Conservation (phyloP, 1,284 basidiomycete species). For the Vanrija humicola region DNA sequence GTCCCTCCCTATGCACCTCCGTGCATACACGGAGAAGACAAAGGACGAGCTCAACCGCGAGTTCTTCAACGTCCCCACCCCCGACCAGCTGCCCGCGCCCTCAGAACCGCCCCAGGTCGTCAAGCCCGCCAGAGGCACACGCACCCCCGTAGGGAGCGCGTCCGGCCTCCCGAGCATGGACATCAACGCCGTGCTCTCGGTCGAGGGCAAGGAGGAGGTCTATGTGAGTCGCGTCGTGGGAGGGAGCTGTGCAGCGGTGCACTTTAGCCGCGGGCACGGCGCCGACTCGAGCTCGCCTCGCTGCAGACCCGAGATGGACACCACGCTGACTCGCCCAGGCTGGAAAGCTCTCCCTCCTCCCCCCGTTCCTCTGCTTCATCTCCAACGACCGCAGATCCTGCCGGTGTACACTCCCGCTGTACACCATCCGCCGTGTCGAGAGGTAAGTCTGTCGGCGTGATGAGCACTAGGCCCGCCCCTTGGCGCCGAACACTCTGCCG, state of each 20-base stretch:
- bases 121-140: slow-evolving; percentile 20
- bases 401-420: slow-evolving; percentile 85
- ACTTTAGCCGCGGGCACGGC: too few relatives aligned
- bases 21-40: slow-evolving; percentile 84
- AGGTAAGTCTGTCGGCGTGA: slow-evolving; percentile 48
- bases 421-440: slow-evolving; percentile 92
- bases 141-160: slow-evolving; percentile 2
- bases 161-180: slow-evolving; percentile 61
- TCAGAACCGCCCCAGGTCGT: slow-evolving; percentile 31
- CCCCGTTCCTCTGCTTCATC: slow-evolving; percentile 86
- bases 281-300: too few relatives aligned
- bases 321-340: slow-evolving; percentile 55
- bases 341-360: slow-evolving; percentile 82
- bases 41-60: slow-evolving; percentile 75
- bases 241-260: too few relatives aligned
- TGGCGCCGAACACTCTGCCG: too few relatives aligned
- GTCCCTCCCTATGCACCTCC: slow-evolving; percentile 61
- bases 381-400: slow-evolving; percentile 90
- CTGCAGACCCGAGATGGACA: not conserved
- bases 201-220: slow-evolving; percentile 81
- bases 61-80: slow-evolving; percentile 73
- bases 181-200: slow-evolving; percentile 81
- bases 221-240: slow-evolving; percentile 64
- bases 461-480: not conserved
- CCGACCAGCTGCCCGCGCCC: slow-evolving; percentile 33